A percentile compares a stretch with the other conserved stretches of the same genome.
Conservation (phyloP, 2,329 filamentous ascomycete genomes). For the Pseudocercospora cruenta region DNA sequence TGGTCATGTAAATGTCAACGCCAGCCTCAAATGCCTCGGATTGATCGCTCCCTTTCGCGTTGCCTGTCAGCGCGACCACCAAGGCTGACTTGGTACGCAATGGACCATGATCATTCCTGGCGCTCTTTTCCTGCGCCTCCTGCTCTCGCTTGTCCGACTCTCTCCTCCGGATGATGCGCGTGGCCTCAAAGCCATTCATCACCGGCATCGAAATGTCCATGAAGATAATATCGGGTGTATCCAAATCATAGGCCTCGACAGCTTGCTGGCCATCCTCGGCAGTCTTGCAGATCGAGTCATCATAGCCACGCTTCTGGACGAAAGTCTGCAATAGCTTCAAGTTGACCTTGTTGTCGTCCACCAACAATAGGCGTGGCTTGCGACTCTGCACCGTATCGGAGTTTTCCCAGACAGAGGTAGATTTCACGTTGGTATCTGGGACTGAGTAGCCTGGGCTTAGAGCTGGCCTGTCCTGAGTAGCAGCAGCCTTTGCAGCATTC, state of each 20-base stretch:
- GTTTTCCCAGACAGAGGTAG: constrained; percentile 6
- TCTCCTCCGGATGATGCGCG: constrained; percentile 33
- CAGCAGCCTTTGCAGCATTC: background rate
- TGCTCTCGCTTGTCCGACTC: constrained; percentile 9
- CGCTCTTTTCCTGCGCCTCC: background rate
- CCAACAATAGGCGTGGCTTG: constrained; percentile 31
- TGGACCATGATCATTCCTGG: constrained; percentile 1
- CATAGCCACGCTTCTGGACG: constrained; percentile 31
- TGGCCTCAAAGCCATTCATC: constrained; percentile 40
- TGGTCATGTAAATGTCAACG: constrained; percentile 39
- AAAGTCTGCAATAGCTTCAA: constrained; percentile 39
- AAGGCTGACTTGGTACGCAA: constrained; percentile 7
- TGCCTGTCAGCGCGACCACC: constrained; percentile 41
- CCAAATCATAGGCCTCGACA: constrained; percentile 45
- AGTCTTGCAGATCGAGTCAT: constrained; percentile 37
- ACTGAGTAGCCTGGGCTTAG: background rate
- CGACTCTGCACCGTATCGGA: constrained; percentile 10
- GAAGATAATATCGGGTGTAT: constrained; percentile 50
- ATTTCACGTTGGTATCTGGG: background rate
- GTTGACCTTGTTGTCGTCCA: constrained; percentile 37
- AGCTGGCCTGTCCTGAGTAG: background rate
- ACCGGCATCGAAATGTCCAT: constrained; percentile 50
- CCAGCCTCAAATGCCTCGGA: constrained; percentile 35
- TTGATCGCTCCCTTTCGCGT: constrained; percentile 33
- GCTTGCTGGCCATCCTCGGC: constrained; percentile 55